Evolutionary conservation across 1,139 yeast species (phyloP).

Genomic region (Blastobotrys petasosporus): DNA sequence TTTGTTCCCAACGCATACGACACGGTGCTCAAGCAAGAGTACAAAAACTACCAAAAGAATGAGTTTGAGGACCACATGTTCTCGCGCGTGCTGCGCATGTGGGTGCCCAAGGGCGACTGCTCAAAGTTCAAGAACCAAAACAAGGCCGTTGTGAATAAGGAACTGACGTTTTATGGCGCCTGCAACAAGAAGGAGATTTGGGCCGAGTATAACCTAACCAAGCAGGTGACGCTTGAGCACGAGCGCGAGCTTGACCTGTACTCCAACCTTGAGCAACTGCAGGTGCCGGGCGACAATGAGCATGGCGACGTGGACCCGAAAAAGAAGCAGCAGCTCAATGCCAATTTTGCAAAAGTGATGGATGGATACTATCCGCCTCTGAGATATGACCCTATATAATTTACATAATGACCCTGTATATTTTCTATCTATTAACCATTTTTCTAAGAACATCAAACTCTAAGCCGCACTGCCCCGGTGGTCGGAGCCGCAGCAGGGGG

Average conservation of each 20-base stretch:
- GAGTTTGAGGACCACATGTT: constrained; percentile 19
- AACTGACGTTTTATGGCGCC: constrained; percentile 27
- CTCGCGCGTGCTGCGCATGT: constrained; percentile 20
- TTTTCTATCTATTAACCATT: too few species aligned
- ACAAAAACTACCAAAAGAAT: constrained; percentile 20
- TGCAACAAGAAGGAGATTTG: constrained; percentile 23
- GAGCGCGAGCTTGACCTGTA: constrained; percentile 22
- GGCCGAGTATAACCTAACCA: constrained; percentile 21
- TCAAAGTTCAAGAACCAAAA: constrained; percentile 15
- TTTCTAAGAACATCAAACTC: too few species aligned
- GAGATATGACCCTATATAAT: constrained; percentile 18
- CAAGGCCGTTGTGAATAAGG: constrained; percentile 12
- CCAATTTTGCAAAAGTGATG: constrained; percentile 15
- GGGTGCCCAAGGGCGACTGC: constrained; percentile 24
- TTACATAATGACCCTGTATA: not conserved
- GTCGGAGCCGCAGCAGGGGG: too few species aligned
- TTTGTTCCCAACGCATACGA: constrained; percentile 51
- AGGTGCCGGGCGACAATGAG: constrained; percentile 10
- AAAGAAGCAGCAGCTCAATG: constrained; percentile 9
- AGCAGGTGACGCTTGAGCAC: constrained; percentile 22
- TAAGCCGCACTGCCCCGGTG: too few species aligned
- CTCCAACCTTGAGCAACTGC: constrained; percentile 11
- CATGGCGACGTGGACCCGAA: constrained; percentile 3
- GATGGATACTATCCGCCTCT: constrained; percentile 16
- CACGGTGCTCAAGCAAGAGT: constrained; percentile 37